Conservation (phyloP, 2,329 filamentous ascomycete species). For the Colletotrichum neosansevieriae region DNA sequence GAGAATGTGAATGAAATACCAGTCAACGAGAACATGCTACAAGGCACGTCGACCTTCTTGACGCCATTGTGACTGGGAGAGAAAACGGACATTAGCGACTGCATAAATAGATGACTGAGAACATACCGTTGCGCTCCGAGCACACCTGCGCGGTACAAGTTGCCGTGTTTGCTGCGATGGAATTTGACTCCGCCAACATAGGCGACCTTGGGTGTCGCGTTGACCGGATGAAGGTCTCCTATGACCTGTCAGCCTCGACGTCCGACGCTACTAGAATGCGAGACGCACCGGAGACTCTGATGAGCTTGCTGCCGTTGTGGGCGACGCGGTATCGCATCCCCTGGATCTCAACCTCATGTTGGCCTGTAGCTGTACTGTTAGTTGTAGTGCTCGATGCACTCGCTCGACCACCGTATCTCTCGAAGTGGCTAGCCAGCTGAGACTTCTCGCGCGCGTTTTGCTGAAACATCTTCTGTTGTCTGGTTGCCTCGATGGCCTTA, state of each 20-base stretch:
- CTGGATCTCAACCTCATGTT: conserved; percentile 75
- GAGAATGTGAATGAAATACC: conserved; percentile 67
- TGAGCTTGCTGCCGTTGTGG: conserved; percentile 85
- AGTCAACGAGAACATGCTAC: conserved; percentile 78
- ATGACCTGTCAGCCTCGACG: conserved; percentile 41
- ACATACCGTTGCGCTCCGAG: conserved; percentile 82
- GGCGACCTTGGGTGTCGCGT: conserved; percentile 79
- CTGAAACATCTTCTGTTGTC: conserved; percentile 66
- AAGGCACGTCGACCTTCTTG: conserved; percentile 79
- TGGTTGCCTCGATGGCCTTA: conserved; percentile 79
- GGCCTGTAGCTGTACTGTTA: conserved; percentile 50
- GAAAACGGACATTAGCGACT: conserved; percentile 52
- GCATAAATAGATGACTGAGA: conserved; percentile 39
- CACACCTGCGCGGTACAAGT: conserved; percentile 82
- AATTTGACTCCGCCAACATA: conserved; percentile 83
- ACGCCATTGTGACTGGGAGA: conserved; percentile 62
- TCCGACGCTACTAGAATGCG: conserved; percentile 42
- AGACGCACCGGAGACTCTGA: conserved; percentile 76
- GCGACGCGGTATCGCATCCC: conserved; percentile 80
- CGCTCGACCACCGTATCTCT: conserved; percentile 45
- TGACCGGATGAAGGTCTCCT: conserved; percentile 71
- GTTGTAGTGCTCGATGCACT: conserved; percentile 44
- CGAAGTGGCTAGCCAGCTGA: conserved; percentile 64
- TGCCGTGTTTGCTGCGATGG: conserved; percentile 87
- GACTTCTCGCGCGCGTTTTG: conserved; percentile 70